Evolutionary conservation across 2,329 filamentous ascomycete genomes (phyloP).

Genomic region (Xylariales sp.): DNA sequence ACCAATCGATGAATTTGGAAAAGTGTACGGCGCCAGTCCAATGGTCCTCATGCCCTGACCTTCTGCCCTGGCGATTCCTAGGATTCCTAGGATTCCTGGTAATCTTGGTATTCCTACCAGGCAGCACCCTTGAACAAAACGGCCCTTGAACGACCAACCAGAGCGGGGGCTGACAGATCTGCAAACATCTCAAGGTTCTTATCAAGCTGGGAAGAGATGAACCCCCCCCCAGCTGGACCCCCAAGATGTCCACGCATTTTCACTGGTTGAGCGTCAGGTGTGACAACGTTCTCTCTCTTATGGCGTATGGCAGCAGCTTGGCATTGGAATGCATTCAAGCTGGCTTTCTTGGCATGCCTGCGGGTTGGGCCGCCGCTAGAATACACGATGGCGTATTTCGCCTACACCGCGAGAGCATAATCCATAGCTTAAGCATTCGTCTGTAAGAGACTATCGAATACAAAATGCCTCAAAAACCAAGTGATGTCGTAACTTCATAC

Average conservation of each 20-base stretch:
- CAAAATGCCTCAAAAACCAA: conserved; percentile 21
- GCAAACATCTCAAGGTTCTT: conserved; percentile 25
- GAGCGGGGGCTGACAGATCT: conserved; percentile 36
- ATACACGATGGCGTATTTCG: conserved; percentile 27
- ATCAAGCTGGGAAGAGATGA: conserved; percentile 26
- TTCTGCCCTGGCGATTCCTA: too few species aligned
- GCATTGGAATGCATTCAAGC: conserved; percentile 13
- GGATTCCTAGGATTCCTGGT: too few species aligned
- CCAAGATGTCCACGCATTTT: conserved; percentile 17
- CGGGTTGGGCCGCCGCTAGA: conserved; percentile 36
- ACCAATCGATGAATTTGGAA: conserved; percentile 15
- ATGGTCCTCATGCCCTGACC: conserved; percentile 10
- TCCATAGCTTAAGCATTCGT: background rate
- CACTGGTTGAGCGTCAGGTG: conserved; percentile 25
- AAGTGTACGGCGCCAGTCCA: background rate
- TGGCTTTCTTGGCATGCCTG: conserved; percentile 19
- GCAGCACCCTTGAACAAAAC: conserved; percentile 12
- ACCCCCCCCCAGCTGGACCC: conserved; percentile 22
- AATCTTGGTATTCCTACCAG: too few species aligned
- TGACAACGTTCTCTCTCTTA: conserved; percentile 23
- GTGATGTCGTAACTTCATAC: conserved; percentile 13
- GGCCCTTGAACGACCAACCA: conserved; percentile 7
- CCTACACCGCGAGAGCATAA: background rate
- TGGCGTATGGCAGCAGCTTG: conserved; percentile 9
- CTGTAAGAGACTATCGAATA: background rate